Percentiles rank a stretch among this genome's conserved stretches.
Conservation (phyloP, 225 moss, liverwort and hornwort genomes). For the Bryoerythrophyllum caledonicum region DNA sequence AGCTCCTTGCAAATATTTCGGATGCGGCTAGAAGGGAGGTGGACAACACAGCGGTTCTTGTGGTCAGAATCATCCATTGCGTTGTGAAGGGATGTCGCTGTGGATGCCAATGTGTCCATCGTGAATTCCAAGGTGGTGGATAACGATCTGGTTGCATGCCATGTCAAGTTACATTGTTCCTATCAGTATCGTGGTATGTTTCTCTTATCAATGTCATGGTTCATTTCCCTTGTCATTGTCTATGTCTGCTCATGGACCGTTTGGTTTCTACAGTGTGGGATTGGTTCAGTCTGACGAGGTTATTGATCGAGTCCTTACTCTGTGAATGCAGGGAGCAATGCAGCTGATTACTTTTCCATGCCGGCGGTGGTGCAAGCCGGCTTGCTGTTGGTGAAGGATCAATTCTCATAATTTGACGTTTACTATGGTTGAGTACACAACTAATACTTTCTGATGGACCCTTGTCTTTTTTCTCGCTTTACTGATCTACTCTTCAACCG, state of each 20-base stretch:
- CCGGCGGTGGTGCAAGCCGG: not conserved
- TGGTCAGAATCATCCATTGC: not conserved
- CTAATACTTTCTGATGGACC: too few relatives aligned
- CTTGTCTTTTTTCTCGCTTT: too few relatives aligned
- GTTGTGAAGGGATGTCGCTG: not conserved
- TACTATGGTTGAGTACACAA: too few relatives aligned
- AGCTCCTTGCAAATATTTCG: slow-evolving; percentile 7
- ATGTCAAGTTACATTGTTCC: not conserved
- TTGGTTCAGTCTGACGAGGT: not conserved
- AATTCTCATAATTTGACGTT: too few relatives aligned
- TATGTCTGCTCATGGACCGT: not conserved
- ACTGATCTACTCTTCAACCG: too few relatives aligned
- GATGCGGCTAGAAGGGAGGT: too few relatives aligned
- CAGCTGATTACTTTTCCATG: not conserved
- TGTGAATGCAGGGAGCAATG: not conserved
- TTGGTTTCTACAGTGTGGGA: not conserved
- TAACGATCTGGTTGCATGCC: not conserved
- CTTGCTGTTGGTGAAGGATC: too few relatives aligned
- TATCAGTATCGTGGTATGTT: not conserved
- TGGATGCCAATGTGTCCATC: slow-evolving; percentile 1
- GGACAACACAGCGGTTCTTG: too few relatives aligned
- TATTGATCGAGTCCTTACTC: not conserved
- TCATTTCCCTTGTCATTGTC: too few relatives aligned
- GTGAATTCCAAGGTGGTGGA: not conserved
- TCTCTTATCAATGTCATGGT: too few relatives aligned